Conservation (phyloP, 352 stramenopile genomes). For the Phytophthora capsici region DNA sequence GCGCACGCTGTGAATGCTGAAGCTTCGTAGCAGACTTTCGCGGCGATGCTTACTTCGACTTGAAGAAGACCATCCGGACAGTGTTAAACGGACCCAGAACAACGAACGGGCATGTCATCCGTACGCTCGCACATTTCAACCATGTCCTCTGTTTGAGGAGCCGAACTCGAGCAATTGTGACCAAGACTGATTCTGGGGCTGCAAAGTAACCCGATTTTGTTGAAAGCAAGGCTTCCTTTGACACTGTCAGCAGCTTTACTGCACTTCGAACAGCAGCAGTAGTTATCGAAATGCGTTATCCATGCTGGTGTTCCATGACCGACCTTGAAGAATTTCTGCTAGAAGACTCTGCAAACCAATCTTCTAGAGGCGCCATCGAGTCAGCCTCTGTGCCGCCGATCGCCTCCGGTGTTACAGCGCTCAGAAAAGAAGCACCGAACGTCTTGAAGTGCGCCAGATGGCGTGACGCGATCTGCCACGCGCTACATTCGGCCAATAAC, state of each 20-base stretch:
- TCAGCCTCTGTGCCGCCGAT: conserved; percentile 14
- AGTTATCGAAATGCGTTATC: not conserved
- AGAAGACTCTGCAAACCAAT: not conserved
- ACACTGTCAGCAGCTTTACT: not conserved
- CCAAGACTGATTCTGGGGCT: no score
- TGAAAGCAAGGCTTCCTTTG: not conserved
- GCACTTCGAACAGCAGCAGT: not conserved
- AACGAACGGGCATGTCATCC: not conserved
- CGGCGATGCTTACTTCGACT: conserved; percentile 14
- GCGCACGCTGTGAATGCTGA: not conserved
- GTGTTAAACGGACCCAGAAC: conserved; percentile 14
- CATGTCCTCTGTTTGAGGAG: conserved; percentile 7
- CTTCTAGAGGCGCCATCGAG: not conserved
- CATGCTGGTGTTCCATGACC: not conserved
- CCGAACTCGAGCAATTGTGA: no score
- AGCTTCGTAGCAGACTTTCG: not conserved
- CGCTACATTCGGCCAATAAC: conserved; percentile 19
- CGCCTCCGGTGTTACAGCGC: conserved; percentile 13
- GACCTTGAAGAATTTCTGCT: not conserved
- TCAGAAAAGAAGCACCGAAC: conserved; percentile 19
- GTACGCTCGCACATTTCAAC: conserved; percentile 24
- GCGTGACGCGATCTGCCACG: conserved; percentile 22
- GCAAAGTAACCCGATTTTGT: no score
- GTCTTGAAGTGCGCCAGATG: conserved; percentile 26
- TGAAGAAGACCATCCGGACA: not conserved